Base-by-base conservation (phyloP, 306 rosid genomes). In the Neltuma alba region DNA sequence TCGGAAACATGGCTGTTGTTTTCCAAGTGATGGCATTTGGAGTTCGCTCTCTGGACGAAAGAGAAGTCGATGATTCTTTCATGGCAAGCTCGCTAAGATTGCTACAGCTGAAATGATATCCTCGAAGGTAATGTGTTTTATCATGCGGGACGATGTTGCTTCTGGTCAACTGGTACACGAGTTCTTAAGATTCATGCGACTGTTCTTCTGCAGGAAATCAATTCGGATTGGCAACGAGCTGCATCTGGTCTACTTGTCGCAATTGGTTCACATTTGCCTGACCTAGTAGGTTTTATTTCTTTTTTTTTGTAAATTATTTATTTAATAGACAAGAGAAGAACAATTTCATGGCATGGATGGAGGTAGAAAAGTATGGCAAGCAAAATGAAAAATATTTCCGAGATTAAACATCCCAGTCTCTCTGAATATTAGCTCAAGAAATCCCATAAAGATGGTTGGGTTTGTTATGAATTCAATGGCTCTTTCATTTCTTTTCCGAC, bases 21-120 rank as follows among this genome's bases (percentile, higher is more conserved):
- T 94, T 92, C 81, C 93, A 89, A 91, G 97, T 94, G 55, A 94
- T 94, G 97, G 89, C 99, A 42, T 89, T 85, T 42, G 99, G 93
- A 74, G 97, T 94, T 47, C 84, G 89, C 60, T 94, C 95, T 41
- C 86, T 94, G 63, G 93, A 91, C 57, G 61, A 78, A 57, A 75
- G 84, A 18, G 91, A 91, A 3, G 91, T 89, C 9, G 99, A 94
- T 80, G 61, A 94, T 78, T 65, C 85, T 81, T 94, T 92, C 82
- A 89, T 92, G 97, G 50, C 84, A 3, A 89, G 89, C 92, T 94
- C 6, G 99, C 99, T 2, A 94, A 92, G 91, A 91, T 94, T 82
- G 92, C 97, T 74, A 94, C 99, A 0, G 82, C 97, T 2, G 99
- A 94, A 88, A 83, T 92, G 82, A 89, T 91, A 50, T 91, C 99